Evolutionary conservation across 2,329 filamentous ascomycete species (phyloP).

Genomic region (Sporothrix globosa): DNA sequence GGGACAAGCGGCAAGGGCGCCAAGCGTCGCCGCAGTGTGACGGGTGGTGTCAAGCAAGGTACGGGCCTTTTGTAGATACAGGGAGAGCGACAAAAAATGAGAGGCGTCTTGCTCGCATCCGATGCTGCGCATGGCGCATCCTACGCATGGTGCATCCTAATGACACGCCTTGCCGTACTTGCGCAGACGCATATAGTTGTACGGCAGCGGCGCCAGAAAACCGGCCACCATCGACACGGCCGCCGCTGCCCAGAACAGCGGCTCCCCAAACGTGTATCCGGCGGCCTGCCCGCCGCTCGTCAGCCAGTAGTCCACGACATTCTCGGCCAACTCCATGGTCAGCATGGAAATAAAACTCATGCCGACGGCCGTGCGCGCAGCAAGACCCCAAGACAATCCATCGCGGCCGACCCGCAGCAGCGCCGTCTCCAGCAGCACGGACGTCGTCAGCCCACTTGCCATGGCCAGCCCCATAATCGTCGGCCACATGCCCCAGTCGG

Average conservation of each 20-base stretch:
- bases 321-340: slow-evolving; percentile 60
- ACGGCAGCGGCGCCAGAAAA: slow-evolving; percentile 56
- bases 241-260: slow-evolving; percentile 58
- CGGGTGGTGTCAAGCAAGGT: not conserved
- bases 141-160: slow-evolving; percentile 43
- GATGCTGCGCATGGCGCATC: too few species aligned
- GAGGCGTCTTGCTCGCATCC: not conserved
- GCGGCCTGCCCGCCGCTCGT: slow-evolving; percentile 54
- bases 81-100: not conserved
- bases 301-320: slow-evolving; percentile 58
- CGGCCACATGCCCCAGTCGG: slow-evolving; percentile 51
- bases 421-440: slow-evolving; percentile 56
- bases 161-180: slow-evolving; percentile 56
- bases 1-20: not conserved
- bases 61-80: not conserved
- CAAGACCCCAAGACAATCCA: slow-evolving; percentile 50
- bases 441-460: slow-evolving; percentile 55
- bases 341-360: slow-evolving; percentile 65
- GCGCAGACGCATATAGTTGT: slow-evolving; percentile 55
- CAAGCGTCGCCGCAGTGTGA: not conserved
- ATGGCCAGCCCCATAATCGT: slow-evolving; percentile 59
- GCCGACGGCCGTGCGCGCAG: slow-evolving; percentile 56
- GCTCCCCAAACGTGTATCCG: slow-evolving; percentile 45
- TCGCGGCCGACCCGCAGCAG: slow-evolving; percentile 55
- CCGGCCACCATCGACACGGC: slow-evolving; percentile 49